Percentiles rank a stretch among this genome's conserved stretches.
These are phyloP conservation scores for Fusarium stilboides DNA, from an alignment of 2,329 filamentous ascomycete species.

Conservation along the genomic window DNA sequence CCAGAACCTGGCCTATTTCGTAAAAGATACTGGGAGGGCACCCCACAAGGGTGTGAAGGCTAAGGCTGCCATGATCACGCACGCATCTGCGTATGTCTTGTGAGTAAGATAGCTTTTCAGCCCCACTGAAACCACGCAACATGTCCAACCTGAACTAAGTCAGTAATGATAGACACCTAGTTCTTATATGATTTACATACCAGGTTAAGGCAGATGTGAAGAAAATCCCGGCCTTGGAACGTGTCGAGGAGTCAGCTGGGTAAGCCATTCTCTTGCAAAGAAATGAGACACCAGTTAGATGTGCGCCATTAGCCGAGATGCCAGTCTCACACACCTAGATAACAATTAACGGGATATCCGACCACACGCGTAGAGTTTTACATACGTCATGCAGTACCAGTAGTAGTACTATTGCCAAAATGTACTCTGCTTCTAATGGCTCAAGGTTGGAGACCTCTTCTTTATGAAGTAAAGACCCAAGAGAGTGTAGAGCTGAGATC, in stretches of 20 bases:
- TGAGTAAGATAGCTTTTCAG: conserved; percentile 51
- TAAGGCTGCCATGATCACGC: conserved; percentile 40
- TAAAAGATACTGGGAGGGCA: conserved; percentile 49
- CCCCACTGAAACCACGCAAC: conserved; percentile 50
- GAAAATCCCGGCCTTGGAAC: conserved; percentile 44
- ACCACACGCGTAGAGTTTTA: accelerated
- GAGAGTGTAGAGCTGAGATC: conserved; percentile 43
- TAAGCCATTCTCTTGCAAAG: conserved; percentile 47
- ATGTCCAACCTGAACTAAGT: conserved; percentile 47
- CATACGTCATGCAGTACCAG: conserved; percentile 50
- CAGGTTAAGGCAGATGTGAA: conserved; percentile 48
- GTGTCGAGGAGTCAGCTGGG: conserved; percentile 13
- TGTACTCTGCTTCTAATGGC: conserved; percentile 41
- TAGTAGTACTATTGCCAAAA: conserved; percentile 47
- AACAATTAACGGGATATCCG: accelerated
- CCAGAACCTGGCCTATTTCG: conserved; percentile 46
- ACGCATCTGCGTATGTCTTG: conserved; percentile 44
- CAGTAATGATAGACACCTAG: background rate
- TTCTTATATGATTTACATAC: conserved; percentile 5
- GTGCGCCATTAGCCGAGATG: conserved; percentile 49
- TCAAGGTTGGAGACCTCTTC: conserved; percentile 33
- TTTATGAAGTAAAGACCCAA: conserved; percentile 39
- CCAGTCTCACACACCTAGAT: conserved; percentile 49
- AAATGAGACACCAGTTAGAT: conserved; percentile 50
- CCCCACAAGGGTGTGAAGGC: conserved; percentile 48